These are phyloP conservation scores for Irpex sp. DNA, from an alignment of 1,284 basidiomycete species.

Conservation along the genomic window DNA sequence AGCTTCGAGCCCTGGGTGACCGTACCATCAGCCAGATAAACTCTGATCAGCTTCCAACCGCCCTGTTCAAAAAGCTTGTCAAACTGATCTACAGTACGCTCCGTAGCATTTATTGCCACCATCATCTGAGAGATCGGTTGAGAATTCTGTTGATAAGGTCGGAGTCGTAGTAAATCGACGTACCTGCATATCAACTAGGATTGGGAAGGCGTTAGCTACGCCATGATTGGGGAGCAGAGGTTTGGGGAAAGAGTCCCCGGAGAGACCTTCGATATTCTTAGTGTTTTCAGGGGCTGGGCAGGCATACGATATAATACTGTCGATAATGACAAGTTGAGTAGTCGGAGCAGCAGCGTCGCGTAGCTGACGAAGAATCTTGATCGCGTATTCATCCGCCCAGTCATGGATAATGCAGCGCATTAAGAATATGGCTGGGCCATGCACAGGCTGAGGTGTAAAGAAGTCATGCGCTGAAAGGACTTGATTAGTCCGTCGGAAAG, in stretches of 20 bases:
- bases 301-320: constrained; percentile 8
- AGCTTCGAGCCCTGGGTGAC: neutral
- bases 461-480: constrained; percentile 24
- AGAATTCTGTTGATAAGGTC: neutral
- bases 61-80: constrained; percentile 5
- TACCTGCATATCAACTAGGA: constrained; percentile 8
- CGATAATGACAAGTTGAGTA: constrained; percentile 12
- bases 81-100: constrained; percentile 14
- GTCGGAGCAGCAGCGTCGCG: constrained; percentile 17
- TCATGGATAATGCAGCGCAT: constrained; percentile 26
- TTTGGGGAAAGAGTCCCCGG: neutral
- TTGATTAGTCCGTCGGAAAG: neutral
- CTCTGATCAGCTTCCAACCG: constrained; percentile 13
- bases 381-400: constrained; percentile 20
- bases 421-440: constrained; percentile 22
- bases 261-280: constrained; percentile 2
- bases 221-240: constrained; percentile 9
- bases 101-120: constrained; percentile 4
- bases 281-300: neutral
- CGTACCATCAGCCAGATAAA: neutral
- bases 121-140: constrained; percentile 6
- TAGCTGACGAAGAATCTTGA: constrained; percentile 22
- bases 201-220: constrained; percentile 1
- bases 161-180: neutral
- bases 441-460: constrained; percentile 27